Evolutionary conservation across 129 eudicot species (phyloP).

Genomic region (Artemisia annua): DNA sequence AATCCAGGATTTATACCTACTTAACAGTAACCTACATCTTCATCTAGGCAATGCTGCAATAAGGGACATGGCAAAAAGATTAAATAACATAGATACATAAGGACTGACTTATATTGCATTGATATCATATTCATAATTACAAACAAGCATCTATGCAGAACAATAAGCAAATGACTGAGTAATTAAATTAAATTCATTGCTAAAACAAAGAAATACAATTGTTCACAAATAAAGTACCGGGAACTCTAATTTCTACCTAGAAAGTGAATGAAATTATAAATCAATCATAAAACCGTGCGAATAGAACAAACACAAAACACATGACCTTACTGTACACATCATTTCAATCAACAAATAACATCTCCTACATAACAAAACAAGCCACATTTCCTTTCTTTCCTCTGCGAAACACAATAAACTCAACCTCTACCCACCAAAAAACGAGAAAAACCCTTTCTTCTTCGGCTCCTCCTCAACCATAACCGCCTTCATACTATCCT

Average conservation of each 20-base stretch:
- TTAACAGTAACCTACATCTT: no score
- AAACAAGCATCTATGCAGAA: no score
- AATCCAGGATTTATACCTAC: no score
- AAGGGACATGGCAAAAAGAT: no score
- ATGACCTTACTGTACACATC: conserved; percentile 46
- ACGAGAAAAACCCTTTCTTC: conserved; percentile 88
- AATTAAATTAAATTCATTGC: conserved; percentile 1
- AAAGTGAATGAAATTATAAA: conserved; percentile 22
- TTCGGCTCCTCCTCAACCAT: conserved; percentile 97
- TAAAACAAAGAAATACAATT: conserved; percentile 27
- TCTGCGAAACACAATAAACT: conserved; percentile 38
- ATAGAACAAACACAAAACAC: conserved; percentile 24
- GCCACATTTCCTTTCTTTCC: conserved; percentile 7
- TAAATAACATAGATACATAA: no score
- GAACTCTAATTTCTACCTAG: conserved; percentile 23
- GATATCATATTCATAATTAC: no score
- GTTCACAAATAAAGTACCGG: background rate
- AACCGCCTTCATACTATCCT: conserved; percentile 97
- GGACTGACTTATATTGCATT: no score
- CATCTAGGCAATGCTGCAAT: no score
- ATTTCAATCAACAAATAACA: conserved; percentile 19
- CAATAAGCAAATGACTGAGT: background rate
- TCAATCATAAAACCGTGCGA: conserved; percentile 16
- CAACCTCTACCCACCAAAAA: conserved; percentile 70
- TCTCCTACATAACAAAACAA: conserved; percentile 5